These are phyloP conservation scores for Jamesozyma lodderae DNA, from an alignment of 805 yeast genomes.

Conservation along the genomic window DNA sequence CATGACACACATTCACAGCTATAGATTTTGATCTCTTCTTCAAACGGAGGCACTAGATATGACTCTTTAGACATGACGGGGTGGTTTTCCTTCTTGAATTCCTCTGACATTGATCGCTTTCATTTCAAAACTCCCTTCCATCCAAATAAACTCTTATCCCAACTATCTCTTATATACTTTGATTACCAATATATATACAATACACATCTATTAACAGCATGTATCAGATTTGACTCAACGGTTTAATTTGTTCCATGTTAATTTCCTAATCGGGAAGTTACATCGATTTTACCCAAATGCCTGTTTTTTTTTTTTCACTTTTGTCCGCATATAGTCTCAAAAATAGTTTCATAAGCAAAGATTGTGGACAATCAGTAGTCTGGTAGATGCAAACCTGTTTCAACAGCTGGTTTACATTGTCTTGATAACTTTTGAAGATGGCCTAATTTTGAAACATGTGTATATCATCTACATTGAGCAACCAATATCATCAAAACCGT, in stretches of 20 bases:
- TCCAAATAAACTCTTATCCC: background rate
- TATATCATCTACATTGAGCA: too few species aligned
- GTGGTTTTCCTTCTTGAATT: background rate
- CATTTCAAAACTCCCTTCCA: background rate
- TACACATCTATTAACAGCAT: background rate
- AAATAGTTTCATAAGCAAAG: too few species aligned
- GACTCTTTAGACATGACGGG: background rate
- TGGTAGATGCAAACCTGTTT: too few species aligned
- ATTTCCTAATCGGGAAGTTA: constrained; percentile 5
- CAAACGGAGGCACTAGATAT: constrained; percentile 13
- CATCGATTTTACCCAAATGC: constrained; percentile 1
- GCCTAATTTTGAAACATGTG: too few species aligned
- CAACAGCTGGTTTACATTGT: too few species aligned
- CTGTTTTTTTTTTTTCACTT: too few species aligned
- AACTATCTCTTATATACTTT: background rate
- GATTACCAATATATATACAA: background rate
- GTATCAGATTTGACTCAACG: background rate
- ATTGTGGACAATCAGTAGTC: too few species aligned
- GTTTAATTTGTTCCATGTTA: constrained; percentile 1
- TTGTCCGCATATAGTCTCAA: too few species aligned
- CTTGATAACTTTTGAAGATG: too few species aligned
- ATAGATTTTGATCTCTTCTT: constrained; percentile 5
- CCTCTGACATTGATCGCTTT: background rate
- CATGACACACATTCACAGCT: constrained; percentile 24
- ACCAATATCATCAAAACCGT: too few species aligned